Conservation (phyloP, 2,329 filamentous ascomycete species). For the Penicillium sp. region DNA sequence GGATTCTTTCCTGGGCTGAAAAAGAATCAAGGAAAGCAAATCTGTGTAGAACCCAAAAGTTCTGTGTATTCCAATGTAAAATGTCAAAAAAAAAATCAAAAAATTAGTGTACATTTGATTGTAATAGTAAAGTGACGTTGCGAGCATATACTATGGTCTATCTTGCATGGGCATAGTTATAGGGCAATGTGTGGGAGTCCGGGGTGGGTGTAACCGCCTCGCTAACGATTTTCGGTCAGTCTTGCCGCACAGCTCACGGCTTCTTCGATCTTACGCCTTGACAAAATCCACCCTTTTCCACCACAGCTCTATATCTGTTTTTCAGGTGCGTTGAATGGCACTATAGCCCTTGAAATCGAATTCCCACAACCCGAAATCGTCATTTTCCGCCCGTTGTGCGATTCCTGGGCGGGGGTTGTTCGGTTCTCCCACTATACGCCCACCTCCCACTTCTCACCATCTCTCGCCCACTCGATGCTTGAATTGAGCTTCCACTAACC, state of each 20-base stretch:
- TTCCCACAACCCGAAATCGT: slow-evolving; percentile 21
- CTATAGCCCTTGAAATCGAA: slow-evolving; percentile 19
- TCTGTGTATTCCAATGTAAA: not conserved
- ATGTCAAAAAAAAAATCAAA: not conserved
- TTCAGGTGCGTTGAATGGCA: slow-evolving; percentile 36
- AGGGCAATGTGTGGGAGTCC: slow-evolving; percentile 33
- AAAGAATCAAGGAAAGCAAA: slow-evolving; percentile 12
- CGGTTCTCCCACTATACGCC: slow-evolving; percentile 18
- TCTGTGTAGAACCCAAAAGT: slow-evolving; percentile 12
- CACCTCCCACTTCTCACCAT: slow-evolving; percentile 13
- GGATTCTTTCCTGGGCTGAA: slow-evolving; percentile 9
- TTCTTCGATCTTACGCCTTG: slow-evolving; percentile 35
- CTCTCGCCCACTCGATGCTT: not conserved
- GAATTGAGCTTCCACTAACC: slow-evolving; percentile 1
- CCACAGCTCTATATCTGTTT: slow-evolving; percentile 34
- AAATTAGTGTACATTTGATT: not conserved
- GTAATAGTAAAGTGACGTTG: not conserved
- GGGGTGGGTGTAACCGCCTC: slow-evolving; percentile 37
- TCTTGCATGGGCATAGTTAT: slow-evolving; percentile 8
- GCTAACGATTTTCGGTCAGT: slow-evolving; percentile 47
- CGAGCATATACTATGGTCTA: not conserved
- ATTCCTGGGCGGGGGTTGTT: slow-evolving; percentile 20
- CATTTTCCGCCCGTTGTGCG: slow-evolving; percentile 27
- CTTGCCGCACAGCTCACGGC: slow-evolving; percentile 41
- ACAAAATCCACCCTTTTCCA: slow-evolving; percentile 39